phyloP scores from a whole-genome alignment of 345 rosid species.

The Dipteronia sinensis region DNA sequence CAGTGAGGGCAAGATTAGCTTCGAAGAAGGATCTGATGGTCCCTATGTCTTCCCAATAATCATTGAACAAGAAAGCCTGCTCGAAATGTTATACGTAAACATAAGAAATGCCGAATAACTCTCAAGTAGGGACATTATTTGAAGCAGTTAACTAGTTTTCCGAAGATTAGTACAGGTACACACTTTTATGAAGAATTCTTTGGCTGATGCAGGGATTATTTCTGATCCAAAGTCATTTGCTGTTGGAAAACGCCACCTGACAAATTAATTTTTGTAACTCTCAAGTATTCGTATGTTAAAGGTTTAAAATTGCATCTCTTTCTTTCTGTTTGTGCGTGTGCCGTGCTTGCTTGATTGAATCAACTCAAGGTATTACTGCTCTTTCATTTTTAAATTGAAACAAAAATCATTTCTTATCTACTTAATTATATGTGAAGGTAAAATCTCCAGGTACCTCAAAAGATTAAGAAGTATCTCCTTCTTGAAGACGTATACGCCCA shows the following conservation, averaged over 20 bases:
- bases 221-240: conserved; percentile 98
- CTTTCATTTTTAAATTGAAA: background rate
- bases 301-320: background rate
- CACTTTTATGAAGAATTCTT: conserved; percentile 69
- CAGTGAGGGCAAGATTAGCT: conserved; percentile 93
- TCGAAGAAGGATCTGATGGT: conserved; percentile 94
- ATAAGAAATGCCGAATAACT: background rate
- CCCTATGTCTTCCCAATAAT: conserved; percentile 98
- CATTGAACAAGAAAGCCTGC: conserved; percentile 94
- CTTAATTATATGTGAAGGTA: background rate
- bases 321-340: background rate
- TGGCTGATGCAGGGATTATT: conserved; percentile 93
- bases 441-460: conserved; percentile 57
- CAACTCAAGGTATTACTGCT: background rate
- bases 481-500: conserved; percentile 97
- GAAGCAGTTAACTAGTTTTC: background rate
- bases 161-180: background rate
- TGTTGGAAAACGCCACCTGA: conserved; percentile 98
- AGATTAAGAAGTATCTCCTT: conserved; percentile 92
- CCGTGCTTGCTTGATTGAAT: background rate
- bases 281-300: background rate
- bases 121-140: background rate
- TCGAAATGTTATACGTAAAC: conserved; percentile 24
- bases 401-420: background rate
- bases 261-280: conserved; percentile 7